These are phyloP conservation scores for Porogramme epimiltina DNA, from an alignment of 1,284 basidiomycete species.

Conservation along the genomic window DNA sequence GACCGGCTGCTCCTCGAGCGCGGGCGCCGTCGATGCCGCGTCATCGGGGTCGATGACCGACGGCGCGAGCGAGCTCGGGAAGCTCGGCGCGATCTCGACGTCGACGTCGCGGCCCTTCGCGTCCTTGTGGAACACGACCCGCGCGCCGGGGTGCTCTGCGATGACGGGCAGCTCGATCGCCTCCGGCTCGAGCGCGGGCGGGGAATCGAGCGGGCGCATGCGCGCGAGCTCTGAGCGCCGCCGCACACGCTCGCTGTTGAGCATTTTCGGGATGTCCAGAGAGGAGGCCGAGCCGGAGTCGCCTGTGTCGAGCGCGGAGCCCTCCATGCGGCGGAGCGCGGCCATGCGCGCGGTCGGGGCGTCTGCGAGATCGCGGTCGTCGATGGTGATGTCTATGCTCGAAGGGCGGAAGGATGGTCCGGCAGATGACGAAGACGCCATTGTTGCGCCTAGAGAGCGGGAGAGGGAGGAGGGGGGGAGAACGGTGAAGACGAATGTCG, in stretches of 20 bases:
- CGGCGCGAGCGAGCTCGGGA: conserved; percentile 18
- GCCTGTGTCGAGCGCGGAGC: conserved; percentile 21
- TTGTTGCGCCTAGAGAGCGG: no score
- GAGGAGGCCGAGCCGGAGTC: conserved; percentile 14
- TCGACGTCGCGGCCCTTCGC: conserved; percentile 7
- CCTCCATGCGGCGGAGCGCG: conserved; percentile 2
- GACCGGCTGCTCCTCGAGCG: neutral
- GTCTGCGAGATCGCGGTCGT: neutral
- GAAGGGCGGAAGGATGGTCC: no score
- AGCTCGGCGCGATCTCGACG: conserved; percentile 23
- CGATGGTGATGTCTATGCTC: neutral
- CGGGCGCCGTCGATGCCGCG: conserved; percentile 17
- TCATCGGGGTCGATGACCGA: conserved; percentile 30
- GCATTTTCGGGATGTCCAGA: conserved; percentile 19
- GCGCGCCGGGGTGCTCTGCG: conserved; percentile 5
- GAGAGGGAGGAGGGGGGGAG: no score
- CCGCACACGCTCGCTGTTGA: conserved; percentile 24
- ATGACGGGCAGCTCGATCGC: conserved; percentile 24
- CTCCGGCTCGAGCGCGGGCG: conserved; percentile 17
- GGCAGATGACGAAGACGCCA: no score
- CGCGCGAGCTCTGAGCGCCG: conserved; percentile 27
- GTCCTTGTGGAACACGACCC: conserved; percentile 11
- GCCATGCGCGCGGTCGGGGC: neutral
- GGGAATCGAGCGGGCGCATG: conserved; percentile 14
- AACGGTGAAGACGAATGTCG: no score